A percentile compares a stretch with the other conserved stretches of the same genome.
Conservation (phyloP, 208 protist species). For the Leishmania guyanensis region DNA sequence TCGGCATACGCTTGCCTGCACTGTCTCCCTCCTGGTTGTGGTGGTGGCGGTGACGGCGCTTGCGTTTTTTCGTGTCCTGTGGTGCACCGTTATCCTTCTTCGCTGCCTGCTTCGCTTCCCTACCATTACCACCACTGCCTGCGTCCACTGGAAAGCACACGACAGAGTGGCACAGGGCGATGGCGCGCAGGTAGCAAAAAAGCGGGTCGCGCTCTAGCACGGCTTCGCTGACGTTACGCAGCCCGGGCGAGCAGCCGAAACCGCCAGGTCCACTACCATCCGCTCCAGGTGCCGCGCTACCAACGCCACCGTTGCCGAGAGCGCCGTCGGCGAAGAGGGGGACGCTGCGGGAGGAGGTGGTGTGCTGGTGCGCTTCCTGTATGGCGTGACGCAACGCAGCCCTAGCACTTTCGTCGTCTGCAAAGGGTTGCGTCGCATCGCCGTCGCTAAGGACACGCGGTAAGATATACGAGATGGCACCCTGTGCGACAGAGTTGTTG, state of each 20-base stretch:
- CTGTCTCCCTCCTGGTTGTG: neutral
- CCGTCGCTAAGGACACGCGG: neutral
- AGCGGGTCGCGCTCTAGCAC: slow-evolving; percentile 51
- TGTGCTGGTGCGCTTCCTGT: neutral
- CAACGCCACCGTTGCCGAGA: neutral
- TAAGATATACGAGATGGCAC: neutral
- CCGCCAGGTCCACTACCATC: neutral
- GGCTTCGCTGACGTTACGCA: slow-evolving; percentile 29
- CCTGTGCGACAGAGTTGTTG: neutral
- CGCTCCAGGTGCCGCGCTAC: neutral
- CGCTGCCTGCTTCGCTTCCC: neutral
- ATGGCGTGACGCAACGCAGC: no score
- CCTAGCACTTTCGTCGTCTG: neutral
- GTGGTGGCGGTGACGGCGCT: neutral
- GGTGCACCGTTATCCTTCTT: neutral
- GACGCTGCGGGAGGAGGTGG: neutral
- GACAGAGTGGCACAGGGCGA: slow-evolving; percentile 79
- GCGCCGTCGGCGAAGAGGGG: neutral
- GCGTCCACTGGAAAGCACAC: slow-evolving; percentile 66
- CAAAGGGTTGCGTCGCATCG: neutral
- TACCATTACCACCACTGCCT: neutral
- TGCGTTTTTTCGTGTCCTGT: neutral
- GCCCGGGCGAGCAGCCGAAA: neutral
- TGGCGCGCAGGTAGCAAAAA: slow-evolving; percentile 65
- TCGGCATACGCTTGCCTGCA: neutral